Evolutionary conservation across 176 grass and related monocot species (phyloP), one percentile per base, ranked within the genome.

Genomic region (Musa itinerans): DNA sequence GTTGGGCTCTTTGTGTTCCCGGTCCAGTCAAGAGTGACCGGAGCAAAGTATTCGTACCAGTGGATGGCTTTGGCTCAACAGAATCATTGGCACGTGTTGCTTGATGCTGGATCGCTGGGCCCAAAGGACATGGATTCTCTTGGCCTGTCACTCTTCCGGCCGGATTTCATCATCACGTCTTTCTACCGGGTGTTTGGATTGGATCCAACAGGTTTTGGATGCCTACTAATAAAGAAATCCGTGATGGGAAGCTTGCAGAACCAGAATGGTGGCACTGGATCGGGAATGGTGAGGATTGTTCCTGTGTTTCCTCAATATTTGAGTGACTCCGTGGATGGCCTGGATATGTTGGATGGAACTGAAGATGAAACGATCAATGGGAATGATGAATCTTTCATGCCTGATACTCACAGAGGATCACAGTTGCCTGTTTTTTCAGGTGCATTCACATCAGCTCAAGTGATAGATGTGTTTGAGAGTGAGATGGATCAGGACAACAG

Each of bases 41-140:
- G 94, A 0, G 82, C 94, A 0, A 98, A 98, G 79, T 98, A 98
- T 68, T 98, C 94, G 0, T 98, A 98, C 70, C 94, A 98, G 72
- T 98, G 90, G 90, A 98, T 98, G 94, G 94, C 94, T 85, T 74
- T 98, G 84, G 94, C 94, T 9, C 94, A 98, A 75, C 94, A 98
- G 88, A 93, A 93, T 59, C 85, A 89, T 75, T 98, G 94, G 94
- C 94, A 98, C 73, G 94, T 98, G 13, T 81, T 98, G 74, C 85
- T 98, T 11, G 94, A 98, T 76, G 94, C 94, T 26, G 94, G 94
- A 20, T 92, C 94, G 49, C 82, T 98, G 80, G 94, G 90, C 11
- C 94, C 94, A 0, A 98, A 98, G 78, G 94, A 98, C 65, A 98
- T 98, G 94, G 94, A 98, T 82, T 98, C 94, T 0, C 77, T 98